Conservation (phyloP, 169 alveolate species). For the Plasmodium chabaudi region DNA sequence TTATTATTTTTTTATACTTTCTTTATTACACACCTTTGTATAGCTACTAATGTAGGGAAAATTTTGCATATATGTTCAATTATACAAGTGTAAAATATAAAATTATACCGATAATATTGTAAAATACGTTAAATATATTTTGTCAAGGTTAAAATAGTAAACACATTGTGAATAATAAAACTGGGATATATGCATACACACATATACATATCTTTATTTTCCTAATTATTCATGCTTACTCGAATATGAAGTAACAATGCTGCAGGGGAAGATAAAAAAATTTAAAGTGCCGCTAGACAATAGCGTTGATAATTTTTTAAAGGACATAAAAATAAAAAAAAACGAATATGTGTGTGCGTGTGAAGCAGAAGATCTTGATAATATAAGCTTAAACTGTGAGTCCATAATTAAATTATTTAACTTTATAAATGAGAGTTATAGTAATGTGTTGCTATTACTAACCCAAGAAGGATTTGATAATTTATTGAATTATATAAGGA, state of each 20-base stretch:
- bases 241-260: conserved; percentile 14
- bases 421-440: conserved; percentile 67
- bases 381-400: conserved; percentile 26
- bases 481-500: conserved; percentile 39
- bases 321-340: conserved; percentile 49
- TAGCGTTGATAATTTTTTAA: conserved; percentile 54
- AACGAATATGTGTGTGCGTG: conserved; percentile 66
- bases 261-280: conserved; percentile 73
- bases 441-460: conserved; percentile 44
- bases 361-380: conserved; percentile 56
- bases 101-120: too few species aligned
- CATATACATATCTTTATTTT: too few species aligned
- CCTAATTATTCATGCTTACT: too few species aligned
- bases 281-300: conserved; percentile 59
- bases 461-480: conserved; percentile 70
- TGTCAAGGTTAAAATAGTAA: too few species aligned
- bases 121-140: too few species aligned
- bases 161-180: too few species aligned
- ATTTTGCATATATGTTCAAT: too few species aligned
- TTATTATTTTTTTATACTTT: too few species aligned
- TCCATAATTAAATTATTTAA: conserved; percentile 33
- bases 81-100: too few species aligned
- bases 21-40: too few species aligned
- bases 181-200: too few species aligned
- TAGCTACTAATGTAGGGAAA: too few species aligned